Evolutionary conservation across 768 basidiomycete species (phyloP).

Genomic region (Megacollybia marginata): DNA sequence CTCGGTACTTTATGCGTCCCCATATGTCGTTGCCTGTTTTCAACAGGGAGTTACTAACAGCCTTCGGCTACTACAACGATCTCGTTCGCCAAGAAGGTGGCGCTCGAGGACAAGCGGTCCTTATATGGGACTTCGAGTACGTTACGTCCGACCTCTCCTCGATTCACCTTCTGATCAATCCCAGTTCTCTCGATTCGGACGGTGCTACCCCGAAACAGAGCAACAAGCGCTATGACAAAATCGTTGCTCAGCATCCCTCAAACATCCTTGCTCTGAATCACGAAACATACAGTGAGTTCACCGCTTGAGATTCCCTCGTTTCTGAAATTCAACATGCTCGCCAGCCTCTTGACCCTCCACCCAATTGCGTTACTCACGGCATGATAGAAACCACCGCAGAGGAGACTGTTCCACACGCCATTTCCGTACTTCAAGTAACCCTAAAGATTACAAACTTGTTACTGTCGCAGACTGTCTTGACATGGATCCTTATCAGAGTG

Average conservation of each 20-base stretch:
- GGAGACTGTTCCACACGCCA: constrained; percentile 31
- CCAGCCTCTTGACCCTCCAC: no score
- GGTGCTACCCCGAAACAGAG: constrained; percentile 21
- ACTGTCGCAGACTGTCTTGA: no score
- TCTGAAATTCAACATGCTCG: no score
- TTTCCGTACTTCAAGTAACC: constrained; percentile 25
- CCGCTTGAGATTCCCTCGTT: no score
- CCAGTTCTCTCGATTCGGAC: constrained; percentile 31
- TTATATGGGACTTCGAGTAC: constrained; percentile 32
- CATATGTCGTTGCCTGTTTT: constrained; percentile 18
- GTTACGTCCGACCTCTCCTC: no score
- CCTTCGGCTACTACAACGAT: no score
- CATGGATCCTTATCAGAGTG: constrained; percentile 28
- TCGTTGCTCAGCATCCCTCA: constrained; percentile 24
- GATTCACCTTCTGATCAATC: no score
- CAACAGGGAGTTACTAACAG: neutral
- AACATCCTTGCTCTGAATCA: no score
- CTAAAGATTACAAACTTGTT: no score
- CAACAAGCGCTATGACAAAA: constrained; percentile 19
- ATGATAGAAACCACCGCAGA: constrained; percentile 8
- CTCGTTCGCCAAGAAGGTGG: constrained; percentile 29
- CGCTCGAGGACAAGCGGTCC: no score
- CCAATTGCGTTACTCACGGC: neutral
- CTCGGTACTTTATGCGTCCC: no score
- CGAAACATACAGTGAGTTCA: no score